These are phyloP conservation scores for Ascochyta pisi DNA, from an alignment of 2,329 filamentous ascomycete genomes.

Conservation along the genomic window DNA sequence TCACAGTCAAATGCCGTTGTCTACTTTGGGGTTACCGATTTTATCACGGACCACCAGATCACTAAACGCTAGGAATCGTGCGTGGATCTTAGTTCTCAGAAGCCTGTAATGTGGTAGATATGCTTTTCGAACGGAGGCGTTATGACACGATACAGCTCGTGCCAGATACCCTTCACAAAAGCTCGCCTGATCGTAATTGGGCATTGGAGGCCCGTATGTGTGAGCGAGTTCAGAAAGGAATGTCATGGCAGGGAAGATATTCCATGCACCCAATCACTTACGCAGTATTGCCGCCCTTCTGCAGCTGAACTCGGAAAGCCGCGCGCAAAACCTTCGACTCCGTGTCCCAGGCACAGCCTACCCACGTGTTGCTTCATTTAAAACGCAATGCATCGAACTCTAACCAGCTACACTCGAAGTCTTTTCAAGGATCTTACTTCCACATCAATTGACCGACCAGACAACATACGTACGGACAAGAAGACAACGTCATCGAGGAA, in stretches of 20 bases:
- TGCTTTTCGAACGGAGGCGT: neutral
- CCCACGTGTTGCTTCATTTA: neutral
- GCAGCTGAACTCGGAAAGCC: neutral
- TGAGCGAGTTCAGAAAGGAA: neutral
- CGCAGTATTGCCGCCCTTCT: constrained; percentile 8
- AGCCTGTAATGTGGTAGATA: neutral
- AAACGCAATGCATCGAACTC: neutral
- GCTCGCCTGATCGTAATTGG: neutral
- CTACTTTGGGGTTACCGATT: neutral
- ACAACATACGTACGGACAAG: neutral
- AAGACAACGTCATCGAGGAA: neutral
- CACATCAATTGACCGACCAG: neutral
- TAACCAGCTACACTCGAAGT: neutral
- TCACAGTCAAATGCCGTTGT: neutral
- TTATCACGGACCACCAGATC: too few species aligned
- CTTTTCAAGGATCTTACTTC: neutral
- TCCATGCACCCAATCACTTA: constrained; percentile 5
- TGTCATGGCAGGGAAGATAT: neutral
- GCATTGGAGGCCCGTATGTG: neutral
- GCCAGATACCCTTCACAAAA: neutral
- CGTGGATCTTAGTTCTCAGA: neutral
- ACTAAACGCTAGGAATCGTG: neutral
- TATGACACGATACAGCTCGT: neutral
- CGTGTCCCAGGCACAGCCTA: neutral
- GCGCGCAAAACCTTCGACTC: neutral